Evolutionary conservation across 176 grass and related monocot genomes (phyloP).

Genomic region (sorghum (Sorghum bicolor)): Sorghum_bicolor_NCBIv3 NC_012872.2:62383001-62383500

Average conservation of each 20-base stretch:
- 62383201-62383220: neutral
- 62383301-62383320: constrained; percentile 2
- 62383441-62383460: neutral
- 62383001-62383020: too few species aligned
- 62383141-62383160: too few species aligned
- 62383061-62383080: too few species aligned
- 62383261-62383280: constrained; percentile 3
- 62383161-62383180: too few species aligned
- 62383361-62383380: neutral
- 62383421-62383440: neutral
- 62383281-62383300: constrained; percentile 8
- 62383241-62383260: neutral
- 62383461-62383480: neutral
- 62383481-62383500: neutral
- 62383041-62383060: too few species aligned
- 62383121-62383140: too few species aligned
- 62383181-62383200: neutral
- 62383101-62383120: too few species aligned
- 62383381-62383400: neutral
- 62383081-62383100: too few species aligned
- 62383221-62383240: neutral
- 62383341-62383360: neutral
- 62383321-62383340: neutral
- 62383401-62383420: neutral
- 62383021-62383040: too few species aligned